Base-by-base conservation (phyloP, 306 rosid species). In the Lathyrus sativus region DNA sequence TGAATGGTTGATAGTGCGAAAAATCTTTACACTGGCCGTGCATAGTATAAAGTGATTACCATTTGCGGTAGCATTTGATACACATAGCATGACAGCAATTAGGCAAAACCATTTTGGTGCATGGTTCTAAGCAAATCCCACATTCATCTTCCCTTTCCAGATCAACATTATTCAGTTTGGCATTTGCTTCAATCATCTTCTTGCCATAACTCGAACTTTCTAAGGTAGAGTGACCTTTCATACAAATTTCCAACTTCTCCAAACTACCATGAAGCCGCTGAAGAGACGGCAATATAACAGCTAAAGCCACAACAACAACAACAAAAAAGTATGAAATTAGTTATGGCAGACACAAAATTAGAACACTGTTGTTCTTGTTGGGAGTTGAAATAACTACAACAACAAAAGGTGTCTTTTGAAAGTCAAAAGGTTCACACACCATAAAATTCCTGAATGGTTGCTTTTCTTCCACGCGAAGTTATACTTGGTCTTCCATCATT, bases 31-130 rank as follows among this genome's bases (percentile, higher is more conserved):
- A 10, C n/a, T 11, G 33, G 2, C 59, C 0, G 31, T 13, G 44
- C 53, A 65, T 17, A 3, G 2, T 71, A 14, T 22, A 57, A 7
- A 19, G 31, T 7, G 68, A 45, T 65, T 51, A 51, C 96, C 98
- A 92, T 49, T 92, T 92, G 55, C 92, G 92, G 72, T 92, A 92
- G 89, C 98, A 92, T 87, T 85, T 92, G 83, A 92, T 89, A 80
- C 98, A 92, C 98, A 92, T 92, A 65, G 95, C 86, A 51, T 92
- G 98, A 63, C 98, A 92, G 78, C 98, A 92, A 81, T 85, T 92
- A 51, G 98, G 98, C 78, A 92, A 78, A 75, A 92, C 98, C 82
- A 92, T 82, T 82, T 87, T 92, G 65, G 96, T 84, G 79, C 98
- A 92, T 2, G 95, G 92, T 83, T 92, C 98, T 80, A 92, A 83